A percentile compares a stretch with the other conserved stretches of the same genome.
Evolutionary conservation across 768 basidiomycete species (phyloP).

Genomic region (Macrolepiota fuliginosa): DNA sequence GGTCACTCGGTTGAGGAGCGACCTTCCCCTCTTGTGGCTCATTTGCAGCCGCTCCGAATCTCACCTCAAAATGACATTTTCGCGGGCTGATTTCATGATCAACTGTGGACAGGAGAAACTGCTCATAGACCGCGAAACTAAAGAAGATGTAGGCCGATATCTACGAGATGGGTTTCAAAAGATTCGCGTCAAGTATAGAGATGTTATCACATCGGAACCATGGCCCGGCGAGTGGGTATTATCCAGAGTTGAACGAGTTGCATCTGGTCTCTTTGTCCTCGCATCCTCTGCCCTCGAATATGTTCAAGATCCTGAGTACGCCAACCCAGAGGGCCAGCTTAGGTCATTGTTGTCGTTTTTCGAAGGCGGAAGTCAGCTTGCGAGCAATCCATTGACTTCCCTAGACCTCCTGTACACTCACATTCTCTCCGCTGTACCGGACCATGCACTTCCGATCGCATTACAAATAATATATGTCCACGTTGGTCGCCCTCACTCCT

Average conservation of each 20-base stretch:
- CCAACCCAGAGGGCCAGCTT: no score
- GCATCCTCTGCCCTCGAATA: not conserved
- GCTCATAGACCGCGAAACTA: not conserved
- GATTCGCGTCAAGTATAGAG: no score
- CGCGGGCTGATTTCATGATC: no score
- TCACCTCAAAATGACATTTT: no score
- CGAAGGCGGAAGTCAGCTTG: not conserved
- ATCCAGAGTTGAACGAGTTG: not conserved
- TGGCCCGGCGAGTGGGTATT: no score
- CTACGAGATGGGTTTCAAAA: not conserved
- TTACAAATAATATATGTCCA: not conserved
- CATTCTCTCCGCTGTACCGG: not conserved
- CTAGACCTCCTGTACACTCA: no score
- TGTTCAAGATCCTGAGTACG: not conserved
- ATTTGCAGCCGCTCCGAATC: constrained; percentile 24
- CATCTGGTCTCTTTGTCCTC: not conserved
- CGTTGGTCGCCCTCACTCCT: no score
- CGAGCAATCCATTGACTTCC: no score
- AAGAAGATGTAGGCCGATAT: not conserved
- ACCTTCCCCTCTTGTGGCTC: constrained; percentile 19
- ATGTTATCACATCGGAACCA: no score
- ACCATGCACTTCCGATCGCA: not conserved
- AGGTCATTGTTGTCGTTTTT: no score
- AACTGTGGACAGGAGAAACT: not conserved
- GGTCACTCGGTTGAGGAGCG: not conserved